A percentile compares a stretch with the other conserved stretches of the same genome.
These are phyloP conservation scores for Pythium phragmiticola DNA, from an alignment of 352 stramenopile genomes.

Conservation along the genomic window DNA sequence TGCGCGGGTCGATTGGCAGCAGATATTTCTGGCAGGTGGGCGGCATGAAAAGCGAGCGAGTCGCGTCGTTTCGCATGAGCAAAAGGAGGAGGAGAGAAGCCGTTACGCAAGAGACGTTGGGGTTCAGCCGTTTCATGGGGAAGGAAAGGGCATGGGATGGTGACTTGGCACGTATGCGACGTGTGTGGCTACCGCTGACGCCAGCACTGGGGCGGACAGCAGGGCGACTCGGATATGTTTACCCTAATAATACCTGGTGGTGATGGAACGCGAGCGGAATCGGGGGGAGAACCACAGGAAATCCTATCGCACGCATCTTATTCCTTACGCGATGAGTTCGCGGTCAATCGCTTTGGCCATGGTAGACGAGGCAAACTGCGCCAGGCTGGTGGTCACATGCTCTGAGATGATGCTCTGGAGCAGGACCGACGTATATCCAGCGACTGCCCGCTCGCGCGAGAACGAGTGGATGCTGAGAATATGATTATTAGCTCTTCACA, in stretches of 20 bases:
- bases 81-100: too few relatives aligned
- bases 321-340: constrained; percentile 24
- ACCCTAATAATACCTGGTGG: constrained; percentile 1
- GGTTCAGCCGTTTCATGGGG: too few relatives aligned
- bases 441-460: constrained; percentile 8
- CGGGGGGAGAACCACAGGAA: background rate
- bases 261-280: constrained; percentile 16
- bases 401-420: constrained; percentile 6
- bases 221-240: too few relatives aligned
- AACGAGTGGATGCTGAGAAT: constrained; percentile 26
- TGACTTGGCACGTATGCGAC: too few relatives aligned
- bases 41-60: too few relatives aligned
- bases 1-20: background rate
- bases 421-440: background rate
- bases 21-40: too few relatives aligned
- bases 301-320: constrained; percentile 10
- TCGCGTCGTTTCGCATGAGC: too few relatives aligned
- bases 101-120: too few relatives aligned
- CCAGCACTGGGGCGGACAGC: too few relatives aligned
- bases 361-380: background rate
- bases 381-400: background rate
- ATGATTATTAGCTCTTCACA: background rate
- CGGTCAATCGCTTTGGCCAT: constrained; percentile 16
- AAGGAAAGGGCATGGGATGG: too few relatives aligned
- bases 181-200: too few relatives aligned